Evolutionary conservation across 2,329 filamentous ascomycete species (phyloP).

Genomic region (Colletotrichum sp.): DNA sequence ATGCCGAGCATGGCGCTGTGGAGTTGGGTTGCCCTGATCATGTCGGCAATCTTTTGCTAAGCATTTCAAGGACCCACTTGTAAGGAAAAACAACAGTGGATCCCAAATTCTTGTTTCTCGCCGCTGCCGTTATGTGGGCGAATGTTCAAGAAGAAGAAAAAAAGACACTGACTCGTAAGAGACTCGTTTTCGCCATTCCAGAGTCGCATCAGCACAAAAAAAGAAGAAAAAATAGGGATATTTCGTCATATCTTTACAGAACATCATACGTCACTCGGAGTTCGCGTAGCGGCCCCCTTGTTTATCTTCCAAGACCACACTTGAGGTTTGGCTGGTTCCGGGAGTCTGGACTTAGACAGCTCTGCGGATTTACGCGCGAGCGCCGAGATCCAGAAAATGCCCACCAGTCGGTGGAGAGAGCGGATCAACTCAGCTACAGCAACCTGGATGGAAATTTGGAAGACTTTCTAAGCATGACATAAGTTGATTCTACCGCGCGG

Average conservation of each 20-base stretch:
- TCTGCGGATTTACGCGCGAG: neutral
- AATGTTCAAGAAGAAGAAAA: neutral
- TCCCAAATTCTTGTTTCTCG: neutral
- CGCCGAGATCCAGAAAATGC: neutral
- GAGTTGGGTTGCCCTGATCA: neutral
- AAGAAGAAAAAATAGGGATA: neutral
- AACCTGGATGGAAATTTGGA: neutral
- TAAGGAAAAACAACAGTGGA: neutral
- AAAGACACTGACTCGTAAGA: neutral
- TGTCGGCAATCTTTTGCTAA: neutral
- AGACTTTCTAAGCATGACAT: neutral
- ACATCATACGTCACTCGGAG: neutral
- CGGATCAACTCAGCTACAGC: neutral
- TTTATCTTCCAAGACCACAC: neutral
- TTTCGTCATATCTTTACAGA: neutral
- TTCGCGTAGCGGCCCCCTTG: neutral
- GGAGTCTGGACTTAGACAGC: neutral
- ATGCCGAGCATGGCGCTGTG: neutral
- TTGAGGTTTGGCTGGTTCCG: neutral
- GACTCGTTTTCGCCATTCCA: neutral
- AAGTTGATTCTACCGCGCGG: neutral
- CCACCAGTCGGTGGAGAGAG: neutral
- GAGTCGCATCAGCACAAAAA: neutral
- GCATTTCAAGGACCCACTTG: neutral
- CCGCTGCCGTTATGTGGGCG: neutral